phyloP scores from a whole-genome alignment of 2,329 filamentous ascomycete species.

The Colletotrichum sp. region DNA sequence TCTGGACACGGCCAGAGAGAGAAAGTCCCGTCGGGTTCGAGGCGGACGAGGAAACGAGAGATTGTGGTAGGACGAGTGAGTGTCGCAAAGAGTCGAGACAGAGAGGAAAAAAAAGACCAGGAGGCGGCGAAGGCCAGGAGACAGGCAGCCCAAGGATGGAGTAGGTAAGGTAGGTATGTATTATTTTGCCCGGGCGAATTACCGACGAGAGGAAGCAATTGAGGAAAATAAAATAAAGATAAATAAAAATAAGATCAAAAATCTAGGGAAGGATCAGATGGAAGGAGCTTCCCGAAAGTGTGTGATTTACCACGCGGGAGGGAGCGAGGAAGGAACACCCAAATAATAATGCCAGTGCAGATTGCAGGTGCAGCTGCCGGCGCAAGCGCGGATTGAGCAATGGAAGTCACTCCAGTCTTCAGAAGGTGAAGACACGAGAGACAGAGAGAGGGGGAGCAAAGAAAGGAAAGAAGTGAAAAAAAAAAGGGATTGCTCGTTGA shows the following conservation, averaged over 20 bases:
- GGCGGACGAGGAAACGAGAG: background rate
- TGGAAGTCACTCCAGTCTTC: background rate
- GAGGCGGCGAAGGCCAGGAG: background rate
- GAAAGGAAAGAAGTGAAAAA: background rate
- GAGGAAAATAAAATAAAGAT: background rate
- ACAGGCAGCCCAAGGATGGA: background rate
- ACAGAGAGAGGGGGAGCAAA: background rate
- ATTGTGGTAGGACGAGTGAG: background rate
- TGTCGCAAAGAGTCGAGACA: background rate
- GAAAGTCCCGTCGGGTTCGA: background rate
- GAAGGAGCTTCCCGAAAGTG: background rate
- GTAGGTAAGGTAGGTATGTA: background rate
- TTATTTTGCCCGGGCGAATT: background rate
- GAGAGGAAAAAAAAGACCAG: background rate
- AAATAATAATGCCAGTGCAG: background rate
- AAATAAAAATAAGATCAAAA: background rate
- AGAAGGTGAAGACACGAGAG: background rate
- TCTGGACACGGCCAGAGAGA: background rate
- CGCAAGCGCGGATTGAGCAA: background rate
- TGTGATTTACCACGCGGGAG: background rate
- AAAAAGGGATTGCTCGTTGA: background rate
- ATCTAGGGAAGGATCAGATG: background rate
- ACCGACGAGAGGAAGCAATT: background rate
- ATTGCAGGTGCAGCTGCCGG: constrained; percentile 1
- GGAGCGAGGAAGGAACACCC: background rate